A percentile compares a stretch with the other conserved stretches of the same genome.
These are phyloP conservation scores for Diaporthe citrichinensis DNA, from an alignment of 2,329 filamentous ascomycete genomes.

Conservation along the genomic window DNA sequence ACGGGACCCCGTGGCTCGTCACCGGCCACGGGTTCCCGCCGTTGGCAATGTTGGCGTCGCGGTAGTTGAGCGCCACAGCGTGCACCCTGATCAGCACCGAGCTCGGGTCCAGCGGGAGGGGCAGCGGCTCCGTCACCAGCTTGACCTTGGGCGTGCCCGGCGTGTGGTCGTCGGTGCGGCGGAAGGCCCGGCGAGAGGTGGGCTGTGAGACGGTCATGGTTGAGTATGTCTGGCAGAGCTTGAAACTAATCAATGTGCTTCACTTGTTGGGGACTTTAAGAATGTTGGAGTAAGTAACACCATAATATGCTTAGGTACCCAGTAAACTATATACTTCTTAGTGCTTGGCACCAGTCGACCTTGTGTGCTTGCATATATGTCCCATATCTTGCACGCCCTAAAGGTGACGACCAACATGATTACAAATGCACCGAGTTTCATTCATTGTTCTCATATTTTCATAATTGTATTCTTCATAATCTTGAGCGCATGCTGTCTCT, in stretches of 20 bases:
- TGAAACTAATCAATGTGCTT: neutral
- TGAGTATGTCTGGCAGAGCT: neutral
- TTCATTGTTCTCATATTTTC: neutral
- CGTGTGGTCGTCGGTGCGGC: slow-evolving; percentile 7
- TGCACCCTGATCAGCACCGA: slow-evolving; percentile 47
- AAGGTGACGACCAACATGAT: neutral
- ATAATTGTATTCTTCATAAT: neutral
- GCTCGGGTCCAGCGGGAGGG: neutral
- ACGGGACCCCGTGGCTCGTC: slow-evolving; percentile 37
- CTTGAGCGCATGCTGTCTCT: neutral
- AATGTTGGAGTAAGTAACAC: neutral
- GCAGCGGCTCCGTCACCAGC: neutral
- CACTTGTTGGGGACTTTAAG: neutral
- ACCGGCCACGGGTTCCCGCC: slow-evolving; percentile 59
- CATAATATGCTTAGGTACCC: too few species aligned
- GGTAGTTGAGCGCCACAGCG: slow-evolving; percentile 53
- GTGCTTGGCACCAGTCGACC: neutral
- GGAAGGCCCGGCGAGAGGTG: neutral
- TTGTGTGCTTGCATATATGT: neutral
- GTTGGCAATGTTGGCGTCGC: slow-evolving; percentile 54
- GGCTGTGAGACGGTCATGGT: neutral
- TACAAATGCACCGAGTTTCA: neutral
- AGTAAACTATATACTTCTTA: neutral
- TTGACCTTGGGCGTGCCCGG: neutral
- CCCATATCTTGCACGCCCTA: neutral